Conservation (phyloP, 495 filamentous ascomycete species). For the Bombardia bombarda region DNA sequence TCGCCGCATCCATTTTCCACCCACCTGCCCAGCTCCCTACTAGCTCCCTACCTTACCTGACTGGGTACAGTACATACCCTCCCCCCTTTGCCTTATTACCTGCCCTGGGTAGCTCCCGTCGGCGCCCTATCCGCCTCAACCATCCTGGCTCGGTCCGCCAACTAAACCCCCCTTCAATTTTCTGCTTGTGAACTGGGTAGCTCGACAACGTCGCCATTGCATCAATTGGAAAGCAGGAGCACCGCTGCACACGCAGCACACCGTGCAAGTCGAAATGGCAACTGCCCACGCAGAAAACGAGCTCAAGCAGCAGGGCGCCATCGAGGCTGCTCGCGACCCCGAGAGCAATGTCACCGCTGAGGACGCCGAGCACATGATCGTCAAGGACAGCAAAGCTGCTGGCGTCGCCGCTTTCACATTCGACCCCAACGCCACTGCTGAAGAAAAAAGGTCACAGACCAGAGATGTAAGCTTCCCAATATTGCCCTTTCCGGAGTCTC, state of each 20-base stretch:
- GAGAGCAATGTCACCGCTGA: slow-evolving; percentile 59
- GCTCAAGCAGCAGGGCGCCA: slow-evolving; percentile 68
- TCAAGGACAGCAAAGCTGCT: slow-evolving; percentile 66
- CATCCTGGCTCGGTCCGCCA: too few species aligned
- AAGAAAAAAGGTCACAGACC: slow-evolving; percentile 74
- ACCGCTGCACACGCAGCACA: slow-evolving; percentile 11
- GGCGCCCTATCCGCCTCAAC: too few species aligned
- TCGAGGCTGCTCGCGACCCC: slow-evolving; percentile 64
- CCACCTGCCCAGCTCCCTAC: too few species aligned
- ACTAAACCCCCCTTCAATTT: too few species aligned
- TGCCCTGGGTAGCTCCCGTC: too few species aligned
- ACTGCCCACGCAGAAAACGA: slow-evolving; percentile 39
- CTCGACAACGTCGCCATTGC: too few species aligned
- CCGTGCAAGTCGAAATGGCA: slow-evolving; percentile 25
- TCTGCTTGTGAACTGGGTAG: too few species aligned
- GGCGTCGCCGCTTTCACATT: slow-evolving; percentile 78
- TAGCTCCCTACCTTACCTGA: too few species aligned
- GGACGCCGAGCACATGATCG: slow-evolving; percentile 59
- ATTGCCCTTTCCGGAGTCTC: background rate
- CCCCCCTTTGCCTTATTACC: too few species aligned
- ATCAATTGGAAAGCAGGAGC: slow-evolving; percentile 14
- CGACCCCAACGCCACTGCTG: slow-evolving; percentile 74
- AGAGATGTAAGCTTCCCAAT: slow-evolving; percentile 35
- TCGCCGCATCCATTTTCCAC: too few species aligned
- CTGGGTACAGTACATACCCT: too few species aligned